Percentiles rank a stretch among this genome's conserved stretches.
phyloP scores from a whole-genome alignment of 2,329 filamentous ascomycete species.

The Cadophora malorum region DNA sequence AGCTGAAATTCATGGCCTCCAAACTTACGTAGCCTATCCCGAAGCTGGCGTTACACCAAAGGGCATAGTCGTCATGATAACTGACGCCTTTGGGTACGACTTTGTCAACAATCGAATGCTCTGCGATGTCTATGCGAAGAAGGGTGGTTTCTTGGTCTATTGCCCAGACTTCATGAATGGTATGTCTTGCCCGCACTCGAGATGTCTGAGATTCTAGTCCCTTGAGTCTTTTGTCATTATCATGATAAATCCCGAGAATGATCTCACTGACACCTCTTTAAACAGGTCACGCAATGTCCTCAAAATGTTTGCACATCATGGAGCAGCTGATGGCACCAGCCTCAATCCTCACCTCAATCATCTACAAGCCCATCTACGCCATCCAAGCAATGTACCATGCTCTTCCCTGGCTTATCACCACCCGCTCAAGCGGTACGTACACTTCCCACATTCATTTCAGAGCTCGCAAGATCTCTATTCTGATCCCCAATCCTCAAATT shows the following conservation, averaged over 20 bases:
- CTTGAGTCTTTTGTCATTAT: background rate
- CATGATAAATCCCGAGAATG: background rate
- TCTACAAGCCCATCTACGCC: constrained; percentile 48
- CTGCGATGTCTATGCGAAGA: constrained; percentile 55
- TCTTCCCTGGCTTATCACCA: constrained; percentile 31
- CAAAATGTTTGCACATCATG: constrained; percentile 28
- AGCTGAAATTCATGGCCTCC: constrained; percentile 51
- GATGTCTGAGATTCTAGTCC: background rate
- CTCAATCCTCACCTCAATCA: constrained; percentile 35
- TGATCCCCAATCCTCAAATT: background rate
- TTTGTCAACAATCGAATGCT: constrained; percentile 56
- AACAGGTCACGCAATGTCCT: constrained; percentile 33
- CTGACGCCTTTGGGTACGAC: constrained; percentile 58
- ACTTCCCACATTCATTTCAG: background rate
- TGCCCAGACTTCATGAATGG: constrained; percentile 60
- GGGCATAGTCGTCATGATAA: constrained; percentile 55
- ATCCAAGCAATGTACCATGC: constrained; percentile 49
- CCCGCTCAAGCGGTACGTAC: constrained; percentile 28
- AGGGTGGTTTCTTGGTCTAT: constrained; percentile 53
- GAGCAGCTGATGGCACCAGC: constrained; percentile 35
- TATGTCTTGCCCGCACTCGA: constrained; percentile 31
- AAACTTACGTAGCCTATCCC: constrained; percentile 52
- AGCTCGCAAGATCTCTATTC: background rate
- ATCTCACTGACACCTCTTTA: background rate
- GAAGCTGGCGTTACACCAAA: constrained; percentile 45